Conservation (phyloP, 306 rosid genomes). For the Vigna trinervia region DNA sequence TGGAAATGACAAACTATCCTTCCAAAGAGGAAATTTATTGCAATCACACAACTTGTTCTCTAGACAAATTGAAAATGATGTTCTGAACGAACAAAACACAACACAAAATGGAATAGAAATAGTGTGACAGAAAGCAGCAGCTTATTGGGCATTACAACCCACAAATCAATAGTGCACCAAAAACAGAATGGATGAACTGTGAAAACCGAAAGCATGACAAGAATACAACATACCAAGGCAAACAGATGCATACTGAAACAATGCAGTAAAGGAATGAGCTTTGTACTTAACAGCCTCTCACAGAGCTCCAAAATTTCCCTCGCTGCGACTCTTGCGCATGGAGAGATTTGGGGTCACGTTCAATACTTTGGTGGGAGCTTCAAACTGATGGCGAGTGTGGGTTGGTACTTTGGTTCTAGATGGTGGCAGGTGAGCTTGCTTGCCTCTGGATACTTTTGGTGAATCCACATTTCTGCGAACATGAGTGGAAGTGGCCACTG, state of each 20-base stretch:
- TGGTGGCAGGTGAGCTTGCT: constrained; percentile 67
- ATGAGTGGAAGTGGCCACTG: constrained; percentile 49
- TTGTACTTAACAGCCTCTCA: constrained; percentile 51
- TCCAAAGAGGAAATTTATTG: neutral
- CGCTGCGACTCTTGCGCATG: constrained; percentile 83
- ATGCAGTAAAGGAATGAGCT: neutral
- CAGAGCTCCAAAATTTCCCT: constrained; percentile 67
- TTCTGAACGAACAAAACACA: constrained; percentile 19
- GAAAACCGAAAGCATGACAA: neutral
- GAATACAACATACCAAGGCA: constrained; percentile 20
- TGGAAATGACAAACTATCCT: neutral
- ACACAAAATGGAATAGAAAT: constrained; percentile 17
- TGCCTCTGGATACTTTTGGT: constrained; percentile 55
- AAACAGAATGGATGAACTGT: neutral
- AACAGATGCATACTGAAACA: constrained; percentile 40
- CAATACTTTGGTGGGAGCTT: constrained; percentile 47
- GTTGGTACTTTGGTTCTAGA: constrained; percentile 54
- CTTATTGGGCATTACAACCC: constrained; percentile 40
- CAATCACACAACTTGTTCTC: constrained; percentile 6
- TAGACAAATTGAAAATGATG: constrained; percentile 33
- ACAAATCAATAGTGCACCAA: constrained; percentile 37
- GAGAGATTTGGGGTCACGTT: constrained; percentile 44
- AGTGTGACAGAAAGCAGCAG: constrained; percentile 12
- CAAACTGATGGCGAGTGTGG: constrained; percentile 52
- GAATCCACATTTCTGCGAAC: constrained; percentile 54